These are phyloP conservation scores for Physcia stellaris DNA, from an alignment of 495 filamentous ascomycete genomes.

Conservation along the genomic window DNA sequence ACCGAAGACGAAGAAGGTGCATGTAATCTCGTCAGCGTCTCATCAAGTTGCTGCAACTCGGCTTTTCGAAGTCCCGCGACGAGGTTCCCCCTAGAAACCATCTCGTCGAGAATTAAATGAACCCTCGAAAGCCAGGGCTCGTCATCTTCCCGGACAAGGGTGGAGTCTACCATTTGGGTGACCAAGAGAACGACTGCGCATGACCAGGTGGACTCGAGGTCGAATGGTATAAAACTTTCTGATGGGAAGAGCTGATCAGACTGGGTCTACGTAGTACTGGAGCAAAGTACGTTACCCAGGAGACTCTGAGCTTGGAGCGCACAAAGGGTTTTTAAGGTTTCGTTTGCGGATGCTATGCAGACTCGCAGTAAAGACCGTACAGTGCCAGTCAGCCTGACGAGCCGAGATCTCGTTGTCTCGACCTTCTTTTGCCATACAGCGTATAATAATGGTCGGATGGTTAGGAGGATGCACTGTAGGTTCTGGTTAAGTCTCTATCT, in stretches of 20 bases:
- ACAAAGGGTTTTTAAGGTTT: conserved; percentile 26
- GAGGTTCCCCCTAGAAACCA: conserved; percentile 26
- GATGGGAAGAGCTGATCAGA: background rate
- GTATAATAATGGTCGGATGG: conserved; percentile 27
- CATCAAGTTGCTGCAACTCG: conserved; percentile 27
- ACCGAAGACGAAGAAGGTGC: background rate
- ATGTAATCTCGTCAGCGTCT: conserved; percentile 13
- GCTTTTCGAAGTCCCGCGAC: conserved; percentile 25
- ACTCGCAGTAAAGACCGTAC: conserved; percentile 26
- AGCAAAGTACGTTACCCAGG: conserved; percentile 18
- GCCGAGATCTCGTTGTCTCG: conserved; percentile 16
- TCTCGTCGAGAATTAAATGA: conserved; percentile 27
- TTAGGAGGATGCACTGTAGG: conserved; percentile 26
- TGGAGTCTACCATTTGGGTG: conserved; percentile 21
- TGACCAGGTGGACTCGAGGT: conserved; percentile 29
- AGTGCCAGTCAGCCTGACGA: conserved; percentile 20
- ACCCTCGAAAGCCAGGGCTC: conserved; percentile 24
- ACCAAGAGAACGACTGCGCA: conserved; percentile 26
- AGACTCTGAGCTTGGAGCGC: conserved; percentile 26
- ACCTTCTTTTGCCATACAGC: conserved; percentile 26
- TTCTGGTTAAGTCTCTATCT: background rate
- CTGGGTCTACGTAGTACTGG: background rate
- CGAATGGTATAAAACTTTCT: conserved; percentile 34
- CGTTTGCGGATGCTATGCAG: conserved; percentile 28
- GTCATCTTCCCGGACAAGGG: conserved; percentile 17